These are phyloP conservation scores for Trichoderma sp. DNA, from an alignment of 2,329 filamentous ascomycete species.

Conservation along the genomic window DNA sequence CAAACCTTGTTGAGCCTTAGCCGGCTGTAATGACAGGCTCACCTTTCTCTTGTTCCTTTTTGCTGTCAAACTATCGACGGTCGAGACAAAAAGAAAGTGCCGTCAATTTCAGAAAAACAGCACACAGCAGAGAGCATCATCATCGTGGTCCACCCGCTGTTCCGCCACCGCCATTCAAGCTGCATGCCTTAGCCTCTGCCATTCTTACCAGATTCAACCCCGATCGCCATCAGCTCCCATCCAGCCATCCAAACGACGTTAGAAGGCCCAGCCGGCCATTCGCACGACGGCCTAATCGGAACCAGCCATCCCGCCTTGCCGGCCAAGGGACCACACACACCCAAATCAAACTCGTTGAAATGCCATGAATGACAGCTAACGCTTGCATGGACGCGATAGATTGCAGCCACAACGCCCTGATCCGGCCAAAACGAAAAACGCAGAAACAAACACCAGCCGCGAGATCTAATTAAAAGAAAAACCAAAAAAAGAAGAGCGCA, in stretches of 20 bases:
- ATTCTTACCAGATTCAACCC: neutral
- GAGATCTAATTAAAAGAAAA: neutral
- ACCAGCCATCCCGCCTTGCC: neutral
- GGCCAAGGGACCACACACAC: neutral
- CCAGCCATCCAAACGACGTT: neutral
- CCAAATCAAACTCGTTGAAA: neutral
- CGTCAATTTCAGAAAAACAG: neutral
- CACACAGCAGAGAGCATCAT: neutral
- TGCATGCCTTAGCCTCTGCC: neutral
- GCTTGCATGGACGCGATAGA: neutral
- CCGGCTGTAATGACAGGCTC: neutral
- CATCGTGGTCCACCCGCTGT: neutral
- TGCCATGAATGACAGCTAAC: neutral
- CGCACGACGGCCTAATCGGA: neutral
- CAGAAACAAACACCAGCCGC: neutral
- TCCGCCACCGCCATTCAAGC: conserved; percentile 2
- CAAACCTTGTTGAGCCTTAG: conserved; percentile 3
- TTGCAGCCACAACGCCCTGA: neutral
- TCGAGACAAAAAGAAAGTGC: neutral
- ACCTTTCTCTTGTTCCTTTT: neutral
- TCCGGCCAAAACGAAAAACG: neutral
- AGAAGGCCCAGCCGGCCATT: neutral
- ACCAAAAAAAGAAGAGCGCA: neutral
- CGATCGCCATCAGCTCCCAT: neutral
- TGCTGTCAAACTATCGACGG: neutral